Base-by-base conservation (phyloP, 202 grass and related monocot genomes). In the Brachypodium distachyon region DNA sequence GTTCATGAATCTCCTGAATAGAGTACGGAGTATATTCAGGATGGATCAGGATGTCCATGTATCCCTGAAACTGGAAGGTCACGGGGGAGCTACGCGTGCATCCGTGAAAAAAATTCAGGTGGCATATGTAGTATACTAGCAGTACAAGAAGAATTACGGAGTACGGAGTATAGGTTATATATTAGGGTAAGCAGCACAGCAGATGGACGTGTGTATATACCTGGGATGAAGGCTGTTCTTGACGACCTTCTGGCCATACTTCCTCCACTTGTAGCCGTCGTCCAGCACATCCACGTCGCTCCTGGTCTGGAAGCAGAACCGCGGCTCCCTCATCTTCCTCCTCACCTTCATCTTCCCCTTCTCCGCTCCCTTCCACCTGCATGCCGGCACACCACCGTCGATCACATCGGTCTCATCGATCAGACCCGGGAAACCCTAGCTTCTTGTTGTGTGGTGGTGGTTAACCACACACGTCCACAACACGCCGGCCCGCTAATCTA, bases 261-360 rank as follows among this genome's bases (percentile, higher is more conserved):
- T 97, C 75, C 95, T 88, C 95, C 95, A 97, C 72, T 94, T 97
- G 87, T 97, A 97, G 18, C 94, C 94, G 70, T 97, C 95, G 73
- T 97, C 95, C 51, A 97, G 74, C 22, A 97, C 91, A 86, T 97
- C 91, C 14, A 97, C 79, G 56, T 97, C 91, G 62, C 95, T 97
- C 84, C 95, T 94, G 41, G 95, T 97, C 77, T 97, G 95, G 87
- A 97, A 97, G 85, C 91, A 97, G 69, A 97, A 97, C 73, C 95
- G 94, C 23, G 95, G 95, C 72, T 97, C 95, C 62, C 95, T 94
- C 89, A 94, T 97, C 77, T 97, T 97, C 81, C 94, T 88, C 80
- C 95, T 90, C 52, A 79, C 87, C 79, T 97, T 97, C 82, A 97
- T 81, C 80, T 91, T 92, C 36, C 88, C 87, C 79, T 91, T 90